Base-by-base conservation (phyloP, 1,284 basidiomycete genomes). In the Cryptococcus sp. region DNA sequence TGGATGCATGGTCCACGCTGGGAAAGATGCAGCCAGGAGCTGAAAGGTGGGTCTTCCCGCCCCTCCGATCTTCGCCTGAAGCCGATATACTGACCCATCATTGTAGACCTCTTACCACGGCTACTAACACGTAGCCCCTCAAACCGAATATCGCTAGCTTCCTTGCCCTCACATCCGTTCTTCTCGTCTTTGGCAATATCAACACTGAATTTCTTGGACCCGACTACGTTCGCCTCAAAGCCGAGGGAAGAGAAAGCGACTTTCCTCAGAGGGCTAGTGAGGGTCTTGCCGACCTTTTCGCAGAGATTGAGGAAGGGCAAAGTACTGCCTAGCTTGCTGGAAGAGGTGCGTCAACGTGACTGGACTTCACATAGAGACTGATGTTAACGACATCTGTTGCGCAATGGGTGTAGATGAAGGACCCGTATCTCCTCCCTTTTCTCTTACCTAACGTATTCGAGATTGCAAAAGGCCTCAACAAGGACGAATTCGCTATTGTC, bases 391-490 rank as follows among this genome's bases (percentile, higher is more conserved):
- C 10, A 10, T 31, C 27, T 10, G 10, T 10, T 31, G 27, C 27
- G 10, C 27, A 31, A 31, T 31, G 27, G 4, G 5, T 55, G 19
- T 64, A 92, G 89, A 94, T 95, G 91, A 96, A 93, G 84, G 92
- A 96, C 72, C 86, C 84, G 3, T 86, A 91, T 67, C 83, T 97
- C 1, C 80, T 99, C 50, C 95, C 96, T 1, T 96, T 96, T 76
- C 90, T 99, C 61, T 82, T 99, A n/a, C 95, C 95, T 1, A 97
- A 97, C 76, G 89, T 98, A n/a, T 96, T 98, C 72, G 84, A 86
- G 57, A 99, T 99, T 61, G 87, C 91, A 11, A 86, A 85, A 62
- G 84, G 87, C 27, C 82, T 98, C 47, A 86, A 87, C 19, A 84
- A 91, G 39, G 76, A 84, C 16, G 92, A 95, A 71, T 99, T 99